Base-by-base conservation (phyloP, 1,284 basidiomycete species). In the Mrakiaceae sp. region DNA sequence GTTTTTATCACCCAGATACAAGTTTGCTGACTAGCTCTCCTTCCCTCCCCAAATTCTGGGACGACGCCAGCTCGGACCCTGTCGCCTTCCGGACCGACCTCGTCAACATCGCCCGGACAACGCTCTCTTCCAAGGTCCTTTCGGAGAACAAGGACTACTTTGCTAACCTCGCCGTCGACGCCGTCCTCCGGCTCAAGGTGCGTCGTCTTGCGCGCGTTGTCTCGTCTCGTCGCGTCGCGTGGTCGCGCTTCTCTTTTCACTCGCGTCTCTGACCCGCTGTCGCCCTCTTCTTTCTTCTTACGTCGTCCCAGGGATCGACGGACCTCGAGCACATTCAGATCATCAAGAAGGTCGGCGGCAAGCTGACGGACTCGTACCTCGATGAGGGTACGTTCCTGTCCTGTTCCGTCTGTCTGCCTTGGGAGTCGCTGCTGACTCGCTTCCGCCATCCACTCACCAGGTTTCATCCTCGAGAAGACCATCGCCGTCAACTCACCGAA, bases 321-420 rank as follows among this genome's bases (percentile, higher is more conserved):
- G 89, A 98, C 79, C 81, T 99, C 42, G 96, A 99, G 71, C 94
- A 98, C 75, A 98, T 99, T 70, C 96, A 99, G 78, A 89, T 98
- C 77, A 99, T 98, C 81, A 99, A 99, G 82, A 98, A 98, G 79
- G 89, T 91, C 49, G 96, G 96, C 66, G 96, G 96, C 67, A 98
- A 98, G 79, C 83, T 99, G 69, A 96, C 93, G 6, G 95, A 98
- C 74, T 96, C 91, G 14, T 99, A 98, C 80, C 85, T 99, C 57
- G 94, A 97, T 73, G 95, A 98, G 80, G 94, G 89, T 86, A 69
- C 12, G 79, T 71, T 48, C 50, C 44, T 9, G 3, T 14, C 7
- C 11, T 53, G 9, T 49, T 9, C 27, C 27, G 58, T 11, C 14
- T 49, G 12, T 12, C 43, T 10, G 39, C 12, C 9, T 16, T 54